Evolutionary conservation across 2,329 filamentous ascomycete genomes (phyloP).

Genomic region (Neopestalotiopsis sp.): DNA sequence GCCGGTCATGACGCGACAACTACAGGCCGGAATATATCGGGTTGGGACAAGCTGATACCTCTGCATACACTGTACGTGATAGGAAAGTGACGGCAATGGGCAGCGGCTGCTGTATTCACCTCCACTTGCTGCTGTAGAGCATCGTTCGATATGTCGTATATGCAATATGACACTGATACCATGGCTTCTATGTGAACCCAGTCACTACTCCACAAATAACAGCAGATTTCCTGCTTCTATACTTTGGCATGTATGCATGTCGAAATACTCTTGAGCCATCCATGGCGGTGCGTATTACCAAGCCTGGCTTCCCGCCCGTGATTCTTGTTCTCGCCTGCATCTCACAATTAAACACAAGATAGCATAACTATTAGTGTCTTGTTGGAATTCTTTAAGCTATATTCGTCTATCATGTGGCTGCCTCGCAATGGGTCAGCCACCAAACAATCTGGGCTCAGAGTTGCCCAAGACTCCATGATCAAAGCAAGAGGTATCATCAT

Average conservation of each 20-base stretch:
- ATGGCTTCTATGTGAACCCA: background rate
- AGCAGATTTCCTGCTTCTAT: background rate
- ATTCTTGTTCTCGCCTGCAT: background rate
- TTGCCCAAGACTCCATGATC: background rate
- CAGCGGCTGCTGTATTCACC: background rate
- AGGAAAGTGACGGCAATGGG: background rate
- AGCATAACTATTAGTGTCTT: background rate
- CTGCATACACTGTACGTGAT: too few relatives aligned
- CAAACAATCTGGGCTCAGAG: background rate
- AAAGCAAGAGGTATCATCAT: conserved; percentile 19
- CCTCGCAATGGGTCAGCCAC: background rate
- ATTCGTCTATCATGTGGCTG: background rate
- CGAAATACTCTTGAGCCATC: background rate
- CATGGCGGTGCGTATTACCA: background rate
- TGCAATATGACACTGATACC: background rate
- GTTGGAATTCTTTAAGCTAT: background rate
- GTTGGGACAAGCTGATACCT: background rate
- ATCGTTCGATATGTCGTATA: background rate
- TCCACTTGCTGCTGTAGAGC: background rate
- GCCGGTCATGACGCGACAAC: background rate
- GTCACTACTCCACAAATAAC: background rate
- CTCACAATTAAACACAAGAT: background rate
- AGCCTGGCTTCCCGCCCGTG: background rate
- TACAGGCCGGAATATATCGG: background rate
- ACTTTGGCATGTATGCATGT: background rate